phyloP scores from a whole-genome alignment of 2,329 filamentous ascomycete genomes.

The Neofusicoccum parvum region DNA sequence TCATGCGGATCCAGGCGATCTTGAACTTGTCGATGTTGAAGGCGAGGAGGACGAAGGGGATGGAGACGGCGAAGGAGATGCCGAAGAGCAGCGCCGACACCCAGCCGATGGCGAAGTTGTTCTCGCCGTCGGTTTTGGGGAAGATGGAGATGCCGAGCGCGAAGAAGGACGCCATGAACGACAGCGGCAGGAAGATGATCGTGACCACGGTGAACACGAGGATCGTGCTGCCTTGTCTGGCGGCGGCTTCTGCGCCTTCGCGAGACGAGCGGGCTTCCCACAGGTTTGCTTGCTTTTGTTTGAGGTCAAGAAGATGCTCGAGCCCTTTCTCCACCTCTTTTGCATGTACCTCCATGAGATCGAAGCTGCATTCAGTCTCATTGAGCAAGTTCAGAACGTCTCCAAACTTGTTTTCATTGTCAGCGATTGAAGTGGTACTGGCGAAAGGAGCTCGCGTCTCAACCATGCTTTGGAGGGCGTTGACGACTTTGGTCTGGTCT shows the following conservation, averaged over 20 bases:
- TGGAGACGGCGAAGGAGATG: slow-evolving; percentile 56
- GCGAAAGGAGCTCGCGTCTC: neutral
- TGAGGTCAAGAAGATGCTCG: slow-evolving; percentile 65
- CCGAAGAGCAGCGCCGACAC: slow-evolving; percentile 47
- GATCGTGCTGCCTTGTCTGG: slow-evolving; percentile 56
- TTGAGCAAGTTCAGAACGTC: neutral
- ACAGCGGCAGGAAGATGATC: slow-evolving; percentile 57
- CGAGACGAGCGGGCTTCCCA: slow-evolving; percentile 65
- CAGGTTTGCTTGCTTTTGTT: slow-evolving; percentile 70
- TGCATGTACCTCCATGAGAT: slow-evolving; percentile 5
- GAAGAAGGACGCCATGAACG: slow-evolving; percentile 59
- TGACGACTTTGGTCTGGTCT: slow-evolving; percentile 52
- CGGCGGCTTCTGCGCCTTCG: slow-evolving; percentile 64
- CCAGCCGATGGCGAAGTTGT: slow-evolving; percentile 41
- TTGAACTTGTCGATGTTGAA: slow-evolving; percentile 46
- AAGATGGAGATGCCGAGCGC: slow-evolving; percentile 51
- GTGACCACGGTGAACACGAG: slow-evolving; percentile 64
- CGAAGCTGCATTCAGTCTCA: neutral
- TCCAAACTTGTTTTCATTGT: neutral
- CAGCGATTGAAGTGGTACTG: neutral
- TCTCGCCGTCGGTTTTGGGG: slow-evolving; percentile 31
- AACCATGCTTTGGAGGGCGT: slow-evolving; percentile 51
- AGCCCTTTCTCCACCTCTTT: slow-evolving; percentile 36
- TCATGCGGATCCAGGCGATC: neutral
- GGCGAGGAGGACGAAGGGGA: slow-evolving; percentile 52